phyloP scores from a whole-genome alignment of 352 stramenopile species.

The Albugo candida region DNA sequence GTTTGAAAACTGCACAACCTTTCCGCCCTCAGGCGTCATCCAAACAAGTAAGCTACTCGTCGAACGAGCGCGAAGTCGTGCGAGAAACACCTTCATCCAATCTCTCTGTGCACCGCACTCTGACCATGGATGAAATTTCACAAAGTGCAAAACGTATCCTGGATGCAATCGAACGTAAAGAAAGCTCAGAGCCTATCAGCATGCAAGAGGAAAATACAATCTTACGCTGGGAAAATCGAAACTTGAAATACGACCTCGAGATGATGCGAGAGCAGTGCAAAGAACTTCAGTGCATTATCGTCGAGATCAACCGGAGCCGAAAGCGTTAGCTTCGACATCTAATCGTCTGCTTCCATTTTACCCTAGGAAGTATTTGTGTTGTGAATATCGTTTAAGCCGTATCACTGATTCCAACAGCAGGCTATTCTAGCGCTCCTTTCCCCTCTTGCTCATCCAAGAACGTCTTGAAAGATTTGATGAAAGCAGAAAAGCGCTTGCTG shows the following conservation, averaged over 20 bases:
- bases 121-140: slow-evolving; percentile 39
- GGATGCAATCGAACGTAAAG: neutral
- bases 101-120: slow-evolving; percentile 18
- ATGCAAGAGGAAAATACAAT: slow-evolving; percentile 74
- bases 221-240: slow-evolving; percentile 75
- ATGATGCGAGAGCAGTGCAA: slow-evolving; percentile 79
- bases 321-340: slow-evolving; percentile 28
- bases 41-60: neutral
- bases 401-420: too few relatives aligned
- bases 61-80: neutral
- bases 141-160: slow-evolving; percentile 50
- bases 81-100: slow-evolving; percentile 7
- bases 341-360: too few relatives aligned
- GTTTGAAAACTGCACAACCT: neutral
- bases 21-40: neutral
- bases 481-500: too few relatives aligned
- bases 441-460: too few relatives aligned
- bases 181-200: slow-evolving; percentile 29
- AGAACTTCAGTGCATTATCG: slow-evolving; percentile 68
- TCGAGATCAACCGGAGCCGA: slow-evolving; percentile 79
- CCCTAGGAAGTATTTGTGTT: too few relatives aligned
- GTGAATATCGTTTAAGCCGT: too few relatives aligned
- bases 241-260: slow-evolving; percentile 75
- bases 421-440: too few relatives aligned
- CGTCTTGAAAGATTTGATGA: too few relatives aligned